Conservation (phyloP, 2,329 filamentous ascomycete genomes). For the Fonsecaea pedrosoi region DNA sequence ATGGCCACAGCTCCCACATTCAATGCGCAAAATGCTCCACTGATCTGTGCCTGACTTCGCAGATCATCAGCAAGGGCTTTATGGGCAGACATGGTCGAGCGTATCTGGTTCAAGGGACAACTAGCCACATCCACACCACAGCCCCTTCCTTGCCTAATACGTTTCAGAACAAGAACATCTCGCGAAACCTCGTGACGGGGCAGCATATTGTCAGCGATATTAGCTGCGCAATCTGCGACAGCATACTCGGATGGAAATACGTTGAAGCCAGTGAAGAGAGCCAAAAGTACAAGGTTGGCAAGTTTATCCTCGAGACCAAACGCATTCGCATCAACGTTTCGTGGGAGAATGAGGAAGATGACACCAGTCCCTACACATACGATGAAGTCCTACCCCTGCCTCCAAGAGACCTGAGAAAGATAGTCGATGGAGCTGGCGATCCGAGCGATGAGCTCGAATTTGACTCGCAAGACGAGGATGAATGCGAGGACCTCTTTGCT, state of each 20-base stretch:
- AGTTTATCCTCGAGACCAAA: conserved; percentile 69
- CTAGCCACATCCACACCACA: conserved; percentile 33
- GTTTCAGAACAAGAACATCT: conserved; percentile 61
- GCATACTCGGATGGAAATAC: conserved; percentile 69
- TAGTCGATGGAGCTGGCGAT: conserved; percentile 20
- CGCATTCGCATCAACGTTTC: conserved; percentile 57
- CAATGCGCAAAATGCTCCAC: conserved; percentile 65
- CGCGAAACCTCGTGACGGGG: conserved; percentile 67
- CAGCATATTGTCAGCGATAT: conserved; percentile 68
- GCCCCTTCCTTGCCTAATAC: conserved; percentile 63
- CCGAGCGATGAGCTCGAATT: conserved; percentile 47
- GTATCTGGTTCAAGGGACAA: conserved; percentile 60
- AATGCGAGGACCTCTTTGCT: conserved; percentile 69
- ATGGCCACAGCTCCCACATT: conserved; percentile 60
- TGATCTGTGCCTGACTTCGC: conserved; percentile 64
- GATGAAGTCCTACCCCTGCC: conserved; percentile 34
- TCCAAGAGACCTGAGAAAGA: conserved; percentile 30
- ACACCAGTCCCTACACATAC: conserved; percentile 14
- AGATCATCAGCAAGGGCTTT: conserved; percentile 70
- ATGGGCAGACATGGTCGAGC: conserved; percentile 69
- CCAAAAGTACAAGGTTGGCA: conserved; percentile 71
- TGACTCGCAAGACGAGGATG: conserved; percentile 70
- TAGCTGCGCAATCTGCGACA: conserved; percentile 62
- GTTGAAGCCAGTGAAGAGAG: conserved; percentile 66
- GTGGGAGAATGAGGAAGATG: conserved; percentile 56